Conservation (phyloP, 371 early-diverging fungal species). For the Saksenaea oblongispora region DNA sequence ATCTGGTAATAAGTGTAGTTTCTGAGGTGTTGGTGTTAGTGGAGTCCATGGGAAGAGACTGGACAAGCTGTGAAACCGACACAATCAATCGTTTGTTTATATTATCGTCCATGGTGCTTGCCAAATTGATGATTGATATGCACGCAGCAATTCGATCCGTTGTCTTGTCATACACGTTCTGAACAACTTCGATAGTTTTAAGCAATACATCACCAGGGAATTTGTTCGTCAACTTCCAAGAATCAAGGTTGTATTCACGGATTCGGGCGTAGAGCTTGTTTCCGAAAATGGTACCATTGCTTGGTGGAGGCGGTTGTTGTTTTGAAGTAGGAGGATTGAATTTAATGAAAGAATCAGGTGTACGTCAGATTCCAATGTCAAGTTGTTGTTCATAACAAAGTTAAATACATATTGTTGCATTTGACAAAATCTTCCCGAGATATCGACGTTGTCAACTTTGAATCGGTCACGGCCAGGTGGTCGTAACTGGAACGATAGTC, state of each 20-base stretch:
- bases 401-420: conserved; percentile 21
- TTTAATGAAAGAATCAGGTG: conserved; percentile 14
- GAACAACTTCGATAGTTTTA: conserved; percentile 5
- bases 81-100: conserved; percentile 14
- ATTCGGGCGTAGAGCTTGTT: conserved; percentile 15
- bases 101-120: conserved; percentile 15
- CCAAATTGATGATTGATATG: no score
- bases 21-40: no score
- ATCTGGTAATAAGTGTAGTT: no score
- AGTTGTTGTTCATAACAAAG: conserved; percentile 13
- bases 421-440: conserved; percentile 23
- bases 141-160: background rate
- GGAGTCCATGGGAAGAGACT: no score
- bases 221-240: conserved; percentile 4
- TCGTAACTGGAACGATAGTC: no score
- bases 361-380: conserved; percentile 18
- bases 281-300: conserved; percentile 19
- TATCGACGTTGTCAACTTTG: conserved; percentile 16
- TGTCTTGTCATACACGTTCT: conserved; percentile 1
- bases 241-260: conserved; percentile 5
- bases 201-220: conserved; percentile 4
- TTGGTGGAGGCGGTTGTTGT: conserved; percentile 18
- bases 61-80: no score
- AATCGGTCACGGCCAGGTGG: conserved; percentile 11
- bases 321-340: conserved; percentile 22